A percentile compares a stretch with the other conserved stretches of the same genome.
Evolutionary conservation across 1,139 yeast species (phyloP).

Genomic region (Taphrina deformans): DNA sequence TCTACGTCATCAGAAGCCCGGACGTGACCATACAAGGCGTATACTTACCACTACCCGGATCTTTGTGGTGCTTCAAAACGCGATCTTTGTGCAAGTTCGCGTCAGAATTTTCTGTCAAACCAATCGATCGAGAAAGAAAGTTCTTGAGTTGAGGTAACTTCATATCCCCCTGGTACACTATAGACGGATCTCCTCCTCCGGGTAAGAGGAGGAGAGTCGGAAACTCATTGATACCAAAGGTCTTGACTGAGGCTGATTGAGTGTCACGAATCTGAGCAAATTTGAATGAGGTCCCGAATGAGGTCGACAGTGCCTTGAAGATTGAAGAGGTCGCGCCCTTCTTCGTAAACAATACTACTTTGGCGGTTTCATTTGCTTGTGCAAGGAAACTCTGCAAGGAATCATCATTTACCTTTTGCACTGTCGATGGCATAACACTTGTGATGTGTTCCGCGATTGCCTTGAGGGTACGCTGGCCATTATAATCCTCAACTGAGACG

Average conservation of each 20-base stretch:
- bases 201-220: constrained; percentile 11
- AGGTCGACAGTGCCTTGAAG: constrained; percentile 23
- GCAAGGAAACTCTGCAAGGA: not conserved
- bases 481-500: constrained; percentile 25
- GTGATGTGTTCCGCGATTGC: constrained; percentile 13
- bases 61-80: not conserved
- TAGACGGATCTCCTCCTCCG: not conserved
- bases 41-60: not conserved
- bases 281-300: not conserved
- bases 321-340: constrained; percentile 18
- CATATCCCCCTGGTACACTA: constrained; percentile 6
- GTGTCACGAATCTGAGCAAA: constrained; percentile 24
- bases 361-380: not conserved
- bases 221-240: not conserved
- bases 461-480: constrained; percentile 30
- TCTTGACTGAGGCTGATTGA: not conserved
- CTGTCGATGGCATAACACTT: constrained; percentile 19
- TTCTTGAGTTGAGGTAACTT: not conserved
- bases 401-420: constrained; percentile 2
- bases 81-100: too few species aligned
- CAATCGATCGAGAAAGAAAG: too few species aligned
- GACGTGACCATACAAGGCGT: not conserved
- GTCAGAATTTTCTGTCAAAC: too few species aligned
- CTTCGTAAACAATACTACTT: constrained; percentile 24
- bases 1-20: too few species aligned